phyloP scores from a whole-genome alignment of 2,329 filamentous ascomycete species.

The Ceratocystis alfenasii region DNA sequence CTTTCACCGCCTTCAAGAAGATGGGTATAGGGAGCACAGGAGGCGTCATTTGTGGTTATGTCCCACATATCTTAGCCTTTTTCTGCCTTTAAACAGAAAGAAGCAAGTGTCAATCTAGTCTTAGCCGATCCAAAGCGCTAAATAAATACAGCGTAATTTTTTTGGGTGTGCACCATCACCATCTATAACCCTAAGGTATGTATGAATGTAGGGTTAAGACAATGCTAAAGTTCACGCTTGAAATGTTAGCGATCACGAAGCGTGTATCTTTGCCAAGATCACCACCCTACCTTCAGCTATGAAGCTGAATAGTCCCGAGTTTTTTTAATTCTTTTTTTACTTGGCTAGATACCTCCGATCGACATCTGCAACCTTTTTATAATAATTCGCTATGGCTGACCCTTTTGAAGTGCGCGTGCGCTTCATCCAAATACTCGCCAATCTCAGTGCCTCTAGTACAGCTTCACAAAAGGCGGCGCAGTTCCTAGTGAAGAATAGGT shows the following conservation, averaged over 20 bases:
- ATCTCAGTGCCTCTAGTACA: conserved; percentile 79
- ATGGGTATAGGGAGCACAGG: neutral
- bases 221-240: neutral
- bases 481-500: conserved; percentile 85
- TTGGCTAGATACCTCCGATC: neutral
- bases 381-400: conserved; percentile 45
- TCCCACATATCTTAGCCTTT: neutral
- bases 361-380: neutral
- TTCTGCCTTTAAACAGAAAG: too few species aligned
- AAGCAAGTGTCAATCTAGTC: neutral
- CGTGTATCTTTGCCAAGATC: neutral
- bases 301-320: neutral
- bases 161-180: neutral
- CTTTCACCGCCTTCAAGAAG: conserved; percentile 16
- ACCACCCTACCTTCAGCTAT: neutral
- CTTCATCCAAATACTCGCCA: conserved; percentile 80
- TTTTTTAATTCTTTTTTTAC: neutral
- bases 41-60: neutral
- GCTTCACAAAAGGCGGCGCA: conserved; percentile 86
- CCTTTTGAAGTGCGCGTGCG: conserved; percentile 98
- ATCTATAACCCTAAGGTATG: neutral
- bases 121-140: conserved; percentile 15
- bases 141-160: neutral
- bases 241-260: neutral
- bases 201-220: neutral